Evolutionary conservation across 768 basidiomycete genomes (phyloP).

Genomic region (Grammothele lineata): DNA sequence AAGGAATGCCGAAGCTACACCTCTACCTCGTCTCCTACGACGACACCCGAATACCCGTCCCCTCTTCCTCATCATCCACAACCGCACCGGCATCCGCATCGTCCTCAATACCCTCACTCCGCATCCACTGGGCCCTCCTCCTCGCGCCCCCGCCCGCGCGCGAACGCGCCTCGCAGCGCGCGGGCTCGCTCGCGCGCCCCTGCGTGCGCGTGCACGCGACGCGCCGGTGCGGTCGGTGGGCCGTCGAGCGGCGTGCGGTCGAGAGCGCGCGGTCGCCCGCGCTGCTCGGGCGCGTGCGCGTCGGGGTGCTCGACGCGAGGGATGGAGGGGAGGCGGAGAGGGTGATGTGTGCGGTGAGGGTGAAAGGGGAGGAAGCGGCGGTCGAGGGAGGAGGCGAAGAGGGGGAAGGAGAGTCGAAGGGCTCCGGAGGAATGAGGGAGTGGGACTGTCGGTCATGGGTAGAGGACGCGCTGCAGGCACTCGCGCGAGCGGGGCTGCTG

Average conservation of each 20-base stretch:
- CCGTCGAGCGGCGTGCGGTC: constrained; percentile 7
- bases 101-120: background rate
- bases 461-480: constrained; percentile 8
- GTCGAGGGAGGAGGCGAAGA: no score
- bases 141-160: constrained; percentile 6
- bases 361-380: background rate
- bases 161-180: constrained; percentile 7
- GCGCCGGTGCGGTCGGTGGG: constrained; percentile 9
- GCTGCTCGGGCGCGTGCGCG: constrained; percentile 12
- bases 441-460: constrained; percentile 16
- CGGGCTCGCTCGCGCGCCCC: constrained; percentile 2
- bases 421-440: no score
- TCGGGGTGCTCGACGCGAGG: constrained; percentile 7
- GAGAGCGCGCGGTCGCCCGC: constrained; percentile 13
- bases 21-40: constrained; percentile 14
- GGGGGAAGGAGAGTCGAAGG: no score
- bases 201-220: constrained; percentile 12
- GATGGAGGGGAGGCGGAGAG: background rate
- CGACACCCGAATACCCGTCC: constrained; percentile 3
- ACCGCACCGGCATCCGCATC: constrained; percentile 4
- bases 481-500: background rate
- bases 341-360: background rate
- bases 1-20: background rate
- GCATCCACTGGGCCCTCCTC: constrained; percentile 14
- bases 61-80: constrained; percentile 11